Conservation (phyloP, 331 rosid genomes). For the Phaseolus coccineus region DNA sequence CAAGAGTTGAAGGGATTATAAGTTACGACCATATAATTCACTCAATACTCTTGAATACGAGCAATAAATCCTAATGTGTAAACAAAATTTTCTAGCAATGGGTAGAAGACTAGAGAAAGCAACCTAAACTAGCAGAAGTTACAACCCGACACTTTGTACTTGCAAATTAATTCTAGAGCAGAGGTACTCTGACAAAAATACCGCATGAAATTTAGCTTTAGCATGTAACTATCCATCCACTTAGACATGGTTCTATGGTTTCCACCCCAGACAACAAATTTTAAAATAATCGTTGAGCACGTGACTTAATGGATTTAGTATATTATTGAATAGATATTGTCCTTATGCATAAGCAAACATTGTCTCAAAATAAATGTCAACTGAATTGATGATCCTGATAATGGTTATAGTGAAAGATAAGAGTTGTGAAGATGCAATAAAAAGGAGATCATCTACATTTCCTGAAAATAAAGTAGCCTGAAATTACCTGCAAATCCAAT, state of each 20-base stretch:
- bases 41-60: background rate
- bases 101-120: background rate
- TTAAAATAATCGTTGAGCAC: background rate
- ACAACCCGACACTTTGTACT: background rate
- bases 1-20: background rate
- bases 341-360: background rate
- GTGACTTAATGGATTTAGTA: background rate
- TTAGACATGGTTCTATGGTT: slow-evolving; percentile 18
- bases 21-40: background rate
- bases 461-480: slow-evolving; percentile 6
- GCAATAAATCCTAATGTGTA: background rate
- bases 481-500: slow-evolving; percentile 83
- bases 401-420: background rate
- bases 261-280: slow-evolving; percentile 7
- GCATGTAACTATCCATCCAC: background rate
- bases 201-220: background rate
- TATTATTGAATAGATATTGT: slow-evolving; percentile 13
- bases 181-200: background rate
- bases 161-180: background rate
- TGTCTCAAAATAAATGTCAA: slow-evolving; percentile 11
- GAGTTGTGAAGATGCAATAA: background rate
- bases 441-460: background rate
- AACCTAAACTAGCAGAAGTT: background rate
- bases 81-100: background rate
- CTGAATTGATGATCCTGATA: slow-evolving; percentile 3